Conservation (phyloP, 805 yeast species). For the Hanseniaspora hatyaiensis region DNA sequence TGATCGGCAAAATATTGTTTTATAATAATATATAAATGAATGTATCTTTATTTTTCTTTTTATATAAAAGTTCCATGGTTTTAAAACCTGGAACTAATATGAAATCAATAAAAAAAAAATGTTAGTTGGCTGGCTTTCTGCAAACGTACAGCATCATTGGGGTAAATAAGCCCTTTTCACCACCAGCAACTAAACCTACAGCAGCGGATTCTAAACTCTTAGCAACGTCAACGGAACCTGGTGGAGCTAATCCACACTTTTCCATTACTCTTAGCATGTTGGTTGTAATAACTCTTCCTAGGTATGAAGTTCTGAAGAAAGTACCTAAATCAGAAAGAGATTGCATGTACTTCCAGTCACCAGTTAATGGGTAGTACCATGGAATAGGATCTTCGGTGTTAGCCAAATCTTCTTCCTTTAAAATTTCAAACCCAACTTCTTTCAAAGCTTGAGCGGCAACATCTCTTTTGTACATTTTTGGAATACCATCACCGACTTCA, state of each 20-base stretch:
- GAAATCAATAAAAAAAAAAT: too few species aligned
- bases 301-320: conserved; percentile 70
- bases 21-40: too few species aligned
- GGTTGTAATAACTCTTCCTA: conserved; percentile 83
- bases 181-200: conserved; percentile 87
- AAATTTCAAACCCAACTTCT: conserved; percentile 76
- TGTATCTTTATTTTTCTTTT: too few species aligned
- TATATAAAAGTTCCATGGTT: too few species aligned
- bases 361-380: conserved; percentile 95
- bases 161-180: conserved; percentile 76
- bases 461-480: conserved; percentile 78
- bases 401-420: conserved; percentile 70
- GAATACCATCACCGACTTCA: conserved; percentile 97
- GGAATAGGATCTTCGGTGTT: conserved; percentile 73
- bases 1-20: too few species aligned
- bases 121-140: conserved; percentile 52
- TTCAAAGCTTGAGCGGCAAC: conserved; percentile 83
- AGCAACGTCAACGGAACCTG: conserved; percentile 83
- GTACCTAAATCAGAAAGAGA: conserved; percentile 66
- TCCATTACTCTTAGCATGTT: conserved; percentile 72
- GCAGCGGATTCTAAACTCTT: conserved; percentile 95
- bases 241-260: conserved; percentile 76
- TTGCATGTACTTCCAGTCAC: conserved; percentile 85
- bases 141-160: conserved; percentile 94
- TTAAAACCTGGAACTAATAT: too few species aligned